These are phyloP conservation scores for Lactarius psammicola DNA, from an alignment of 768 basidiomycete genomes.

Conservation along the genomic window DNA sequence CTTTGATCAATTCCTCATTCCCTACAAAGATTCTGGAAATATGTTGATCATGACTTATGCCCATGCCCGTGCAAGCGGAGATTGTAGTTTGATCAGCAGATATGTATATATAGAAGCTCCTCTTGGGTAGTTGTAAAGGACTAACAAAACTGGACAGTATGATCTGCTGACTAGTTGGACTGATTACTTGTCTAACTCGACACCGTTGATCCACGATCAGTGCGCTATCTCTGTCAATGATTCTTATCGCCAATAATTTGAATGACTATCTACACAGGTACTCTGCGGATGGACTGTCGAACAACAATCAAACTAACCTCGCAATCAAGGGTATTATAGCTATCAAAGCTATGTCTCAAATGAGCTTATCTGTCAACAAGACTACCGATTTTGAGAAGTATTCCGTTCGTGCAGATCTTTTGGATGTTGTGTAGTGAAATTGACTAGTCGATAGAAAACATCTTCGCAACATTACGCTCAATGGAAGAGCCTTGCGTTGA, in stretches of 20 bases:
- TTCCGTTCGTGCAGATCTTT: conserved; percentile 27
- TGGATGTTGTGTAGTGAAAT: background rate
- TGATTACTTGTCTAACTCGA: conserved; percentile 36
- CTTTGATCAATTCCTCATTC: background rate
- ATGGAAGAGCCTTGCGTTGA: conserved; percentile 19
- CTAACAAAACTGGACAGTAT: conserved; percentile 27
- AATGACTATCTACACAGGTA: conserved; percentile 10
- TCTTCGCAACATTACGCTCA: conserved; percentile 6
- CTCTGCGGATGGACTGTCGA: conserved; percentile 12
- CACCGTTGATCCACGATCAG: conserved; percentile 54
- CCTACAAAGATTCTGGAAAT: conserved; percentile 33
- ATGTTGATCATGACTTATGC: conserved; percentile 39
- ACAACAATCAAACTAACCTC: conserved; percentile 64
- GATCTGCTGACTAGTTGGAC: conserved; percentile 35
- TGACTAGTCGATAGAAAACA: conserved; percentile 5
- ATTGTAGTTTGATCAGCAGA: conserved; percentile 29
- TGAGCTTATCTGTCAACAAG: conserved; percentile 38
- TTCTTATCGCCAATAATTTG: conserved; percentile 24
- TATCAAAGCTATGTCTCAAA: conserved; percentile 60
- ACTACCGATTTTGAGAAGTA: conserved; percentile 30
- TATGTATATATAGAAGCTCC: conserved; percentile 22
- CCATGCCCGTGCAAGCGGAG: conserved; percentile 32
- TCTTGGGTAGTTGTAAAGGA: background rate
- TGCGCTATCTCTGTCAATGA: conserved; percentile 48
- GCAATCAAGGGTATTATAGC: conserved; percentile 72